Base-by-base conservation (phyloP, 129 eudicot genomes). In the Daucus carota region DNA sequence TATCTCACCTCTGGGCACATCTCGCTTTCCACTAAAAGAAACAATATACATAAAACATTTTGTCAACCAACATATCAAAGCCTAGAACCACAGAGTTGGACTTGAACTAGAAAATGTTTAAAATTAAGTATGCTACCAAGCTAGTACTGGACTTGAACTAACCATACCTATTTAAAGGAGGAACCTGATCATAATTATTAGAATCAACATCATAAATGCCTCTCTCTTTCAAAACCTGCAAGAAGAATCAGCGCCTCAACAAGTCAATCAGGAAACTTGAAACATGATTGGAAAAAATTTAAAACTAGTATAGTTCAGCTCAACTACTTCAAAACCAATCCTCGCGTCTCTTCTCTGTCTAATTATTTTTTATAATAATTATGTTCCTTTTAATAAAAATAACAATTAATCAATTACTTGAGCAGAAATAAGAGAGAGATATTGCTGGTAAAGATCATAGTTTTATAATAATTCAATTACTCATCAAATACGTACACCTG, bases 181-280 rank as follows among this genome's bases (percentile, higher is more conserved):
- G 93, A 13, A 48, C 80, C 44, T 62, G 57, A 46, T 83, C 88
- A 40, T 77, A 78, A 76, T 70, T 82, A 75, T 54, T 79, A 28
- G 41, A 77, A 52, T 73, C 85, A 86, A 80, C 84, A 77, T 83
- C 96, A 82, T 89, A 93, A 15, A 86, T 76, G 54, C 96, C 97
- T 32, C 96, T 88, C 59, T 84, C 96, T 88, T 95, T 91, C 60
- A 95, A 78, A 60, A 95, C 96, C 99, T 95, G 84, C 71, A 11
- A 65, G 75, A 46, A 77, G 17, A 18, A 82, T 54, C 78, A 59
- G 26, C 60, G 72, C 32, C 29, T 18, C 65, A 72, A 68, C 68
- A 81, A 5, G 45, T 77, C 75, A 45, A 54, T 54, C 29, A 54
- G 63, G 29, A 54, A 63, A 62, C 28, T 40, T 29, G 46, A 76